Conservation (phyloP, 805 yeast genomes). For the Lipomyces kockii region DNA sequence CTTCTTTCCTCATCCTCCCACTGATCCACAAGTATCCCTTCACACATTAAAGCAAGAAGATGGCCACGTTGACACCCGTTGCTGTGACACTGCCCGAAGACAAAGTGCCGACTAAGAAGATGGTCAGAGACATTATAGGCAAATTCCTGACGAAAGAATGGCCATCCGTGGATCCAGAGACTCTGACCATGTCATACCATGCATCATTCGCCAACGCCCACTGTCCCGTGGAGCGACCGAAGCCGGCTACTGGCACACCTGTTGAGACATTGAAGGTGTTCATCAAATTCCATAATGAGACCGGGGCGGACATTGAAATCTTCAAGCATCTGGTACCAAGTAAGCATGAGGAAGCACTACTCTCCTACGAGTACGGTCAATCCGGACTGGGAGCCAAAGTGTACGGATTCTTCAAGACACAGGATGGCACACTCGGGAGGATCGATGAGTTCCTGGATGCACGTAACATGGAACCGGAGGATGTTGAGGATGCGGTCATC, state of each 20-base stretch:
- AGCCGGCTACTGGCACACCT: not conserved
- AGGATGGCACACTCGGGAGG: not conserved
- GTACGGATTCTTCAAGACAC: constrained; percentile 2
- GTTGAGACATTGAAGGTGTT: constrained; percentile 1
- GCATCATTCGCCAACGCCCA: not conserved
- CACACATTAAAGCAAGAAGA: not conserved
- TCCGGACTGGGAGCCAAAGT: constrained; percentile 1
- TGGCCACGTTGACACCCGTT: not conserved
- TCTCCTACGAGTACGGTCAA: not conserved
- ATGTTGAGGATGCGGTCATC: constrained; percentile 4
- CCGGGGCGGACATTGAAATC: not conserved
- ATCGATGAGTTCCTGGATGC: not conserved
- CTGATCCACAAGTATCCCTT: not conserved
- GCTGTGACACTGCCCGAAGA: not conserved
- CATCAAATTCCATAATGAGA: not conserved
- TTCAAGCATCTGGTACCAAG: not conserved
- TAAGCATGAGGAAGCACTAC: not conserved
- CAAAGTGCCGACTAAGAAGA: constrained; percentile 1
- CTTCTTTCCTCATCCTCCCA: not conserved
- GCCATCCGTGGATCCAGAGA: constrained; percentile 1
- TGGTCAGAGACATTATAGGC: not conserved
- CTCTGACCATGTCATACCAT: not conserved
- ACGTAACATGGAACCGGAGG: constrained; percentile 3
- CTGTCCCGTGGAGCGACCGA: not conserved
- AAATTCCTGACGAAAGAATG: not conserved